Base-by-base conservation (phyloP, 73 alveolate species). In the Vitrella brassicaformis region DNA sequence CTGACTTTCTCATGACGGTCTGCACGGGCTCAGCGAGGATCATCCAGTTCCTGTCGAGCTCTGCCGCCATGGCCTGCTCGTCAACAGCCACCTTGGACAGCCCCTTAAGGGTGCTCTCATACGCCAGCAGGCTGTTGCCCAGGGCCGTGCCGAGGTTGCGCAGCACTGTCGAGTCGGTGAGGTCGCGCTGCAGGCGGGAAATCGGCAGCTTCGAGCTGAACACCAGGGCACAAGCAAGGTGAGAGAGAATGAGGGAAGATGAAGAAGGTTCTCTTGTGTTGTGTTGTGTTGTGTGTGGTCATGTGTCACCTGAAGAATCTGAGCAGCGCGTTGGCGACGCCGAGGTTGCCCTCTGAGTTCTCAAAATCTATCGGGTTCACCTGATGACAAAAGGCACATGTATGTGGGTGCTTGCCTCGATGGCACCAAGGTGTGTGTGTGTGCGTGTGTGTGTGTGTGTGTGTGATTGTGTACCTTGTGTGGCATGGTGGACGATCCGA, bases 401-500 rank as follows among this genome's bases (percentile, higher is more conserved):
- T 8, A 39, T 39, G 22, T n/a, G n/a, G n/a, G n/a, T n/a, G n/a
- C n/a, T n/a, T n/a, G n/a, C n/a, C n/a, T n/a, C n/a, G n/a, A n/a
- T n/a, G n/a, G n/a, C n/a, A n/a, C n/a, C n/a, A n/a, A n/a, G n/a
- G n/a, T n/a, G n/a, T n/a, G n/a, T n/a, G n/a, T n/a, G n/a, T n/a
- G n/a, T n/a, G n/a, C n/a, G n/a, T n/a, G n/a, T n/a, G n/a, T n/a
- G n/a, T n/a, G n/a, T n/a, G n/a, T n/a, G n/a, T n/a, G n/a, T n/a
- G n/a, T 45, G 9, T 45, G 69, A 4, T 56, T 1, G 69, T n/a
- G 25, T 8, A 88, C 90, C 78, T 92, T 92, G 74, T 92, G 98
- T 31, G 98, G 98, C 98, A 92, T 92, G 30, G 98, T 92, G 18
- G 96, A 90, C 7, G 95, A 88, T 0, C 98, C 98, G 19, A 92